Evolutionary conservation across 176 grass and related monocot genomes (phyloP), one percentile per base, ranked within the genome.

Genomic region (Cenchrus purpureus): DNA sequence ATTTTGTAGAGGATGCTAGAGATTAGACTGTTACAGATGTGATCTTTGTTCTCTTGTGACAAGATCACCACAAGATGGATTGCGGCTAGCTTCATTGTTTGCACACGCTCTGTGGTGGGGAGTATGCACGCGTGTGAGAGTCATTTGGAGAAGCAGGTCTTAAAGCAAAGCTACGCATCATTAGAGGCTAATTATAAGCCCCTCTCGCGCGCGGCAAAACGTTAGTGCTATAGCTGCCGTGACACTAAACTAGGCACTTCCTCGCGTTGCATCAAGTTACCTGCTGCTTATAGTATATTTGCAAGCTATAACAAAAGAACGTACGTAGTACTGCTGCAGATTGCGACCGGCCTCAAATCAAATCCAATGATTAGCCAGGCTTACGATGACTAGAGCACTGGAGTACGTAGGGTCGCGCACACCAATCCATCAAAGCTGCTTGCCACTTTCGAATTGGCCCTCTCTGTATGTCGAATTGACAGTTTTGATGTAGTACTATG

Each of bases 351-450:
- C 55, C 48, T 55, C 25, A 12, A 50, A 50, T 55, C 25, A 12
- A 50, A 50, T 32, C 22, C 49, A 88, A 88, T 84, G 68, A 84
- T 84, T 73, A 84, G 65, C 12, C 73, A 82, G 57, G 42, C 54
- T 71, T 19, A 81, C 7, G 14, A 11, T 60, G 44, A 50, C 37
- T 82, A 69, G 42, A 46, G 64, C 50, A n/a, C 31, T 64, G 7
- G 28, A 74, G 72, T 66, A 50, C 7, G 71, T 75, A 55, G 72
- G 45, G 8, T 28, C 59, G 59, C 10, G 8, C 77, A 19, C 17
- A 65, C 29, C 37, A 2, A 40, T 40, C 4, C 43, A 64, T 46
- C 45, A 46, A 62, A 78, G 76, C 19, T 59, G n/a, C 17, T 45
- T 61, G 14, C 4, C 8, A 22, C 61, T 76, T 75, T 84, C 9